Evolutionary conservation across 495 filamentous ascomycete species (phyloP).

Genomic region (Podospora fimiseda): DNA sequence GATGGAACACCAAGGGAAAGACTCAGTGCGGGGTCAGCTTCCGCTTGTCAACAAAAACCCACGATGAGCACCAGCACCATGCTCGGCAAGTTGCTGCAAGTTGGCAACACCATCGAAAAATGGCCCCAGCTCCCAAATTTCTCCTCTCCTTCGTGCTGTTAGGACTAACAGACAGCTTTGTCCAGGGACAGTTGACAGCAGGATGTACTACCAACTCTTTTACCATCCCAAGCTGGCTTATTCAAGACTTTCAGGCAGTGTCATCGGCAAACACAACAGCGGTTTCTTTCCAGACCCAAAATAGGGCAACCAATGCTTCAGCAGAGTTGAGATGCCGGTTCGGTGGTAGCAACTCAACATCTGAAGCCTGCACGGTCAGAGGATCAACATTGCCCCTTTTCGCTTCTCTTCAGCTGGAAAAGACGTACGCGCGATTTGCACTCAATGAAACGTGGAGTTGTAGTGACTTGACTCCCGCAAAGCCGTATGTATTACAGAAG

Average conservation of each 20-base stretch:
- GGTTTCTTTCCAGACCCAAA: constrained; percentile 11
- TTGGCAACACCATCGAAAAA: neutral
- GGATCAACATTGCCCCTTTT: neutral
- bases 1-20: neutral
- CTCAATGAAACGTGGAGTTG: constrained; percentile 25
- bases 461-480: constrained; percentile 8
- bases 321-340: constrained; percentile 6
- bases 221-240: constrained; percentile 20
- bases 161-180: neutral
- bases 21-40: neutral
- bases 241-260: constrained; percentile 8
- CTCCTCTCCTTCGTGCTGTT: neutral
- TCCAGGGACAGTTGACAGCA: constrained; percentile 1
- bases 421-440: neutral
- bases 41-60: neutral
- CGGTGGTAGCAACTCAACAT: neutral
- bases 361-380: constrained; percentile 6
- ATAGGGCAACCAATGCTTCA: constrained; percentile 17
- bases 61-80: neutral
- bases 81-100: neutral
- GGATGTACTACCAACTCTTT: constrained; percentile 22
- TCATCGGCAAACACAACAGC: neutral
- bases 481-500: constrained; percentile 9
- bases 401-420: constrained; percentile 3
- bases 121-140: neutral